Base-by-base conservation (phyloP, 441 rosid species). In the Geranium incanum region DNA sequence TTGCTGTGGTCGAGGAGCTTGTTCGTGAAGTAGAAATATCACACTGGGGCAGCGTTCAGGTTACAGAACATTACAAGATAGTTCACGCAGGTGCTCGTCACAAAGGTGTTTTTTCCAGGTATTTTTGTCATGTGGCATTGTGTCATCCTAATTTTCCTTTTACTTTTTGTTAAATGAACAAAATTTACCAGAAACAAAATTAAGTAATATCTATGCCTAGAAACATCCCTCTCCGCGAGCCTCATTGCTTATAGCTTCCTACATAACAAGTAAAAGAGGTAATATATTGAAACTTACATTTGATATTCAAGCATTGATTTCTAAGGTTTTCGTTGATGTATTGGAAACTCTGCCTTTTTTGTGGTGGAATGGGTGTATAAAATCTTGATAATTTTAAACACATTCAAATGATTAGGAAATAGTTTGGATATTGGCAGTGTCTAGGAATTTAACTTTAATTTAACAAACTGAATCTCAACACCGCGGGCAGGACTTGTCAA, bases 1-100 rank as follows among this genome's bases (percentile, higher is more conserved):
- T 95, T 80, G 91, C 98, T 67, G 95, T 95, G 77, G 99, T 95
- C 70, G 97, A 93, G 89, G 99, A 95, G 84, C 97, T 95, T 74
- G 91, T 86, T 36, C 89, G 97, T 39, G 98, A 93, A 77, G 82
- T 95, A 64, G 99, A 95, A 81, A 83, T 95, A 82, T 95, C 99
- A 72, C 99, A 95, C 78, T 95, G 99, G 99, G 99, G 99, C 59
- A 95, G 81, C 79, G 64, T 95, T 81, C 99, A 91, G 85, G 71
- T 95, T 52, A 95, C 98, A 38, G 99, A 95, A 81, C 87, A 84
- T 23, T 95, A 91, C 81, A 86, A 71, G 72, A 81, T 95, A 89
- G 87, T 80, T 79, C 98, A 93, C 68, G 95, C 89, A 6, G 96
- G 99, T 78, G 99, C 99, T 33, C 87, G 84, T 5, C 99, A 89